Base-by-base conservation (phyloP, 2,329 filamentous ascomycete species). In the Volutella citrinella region DNA sequence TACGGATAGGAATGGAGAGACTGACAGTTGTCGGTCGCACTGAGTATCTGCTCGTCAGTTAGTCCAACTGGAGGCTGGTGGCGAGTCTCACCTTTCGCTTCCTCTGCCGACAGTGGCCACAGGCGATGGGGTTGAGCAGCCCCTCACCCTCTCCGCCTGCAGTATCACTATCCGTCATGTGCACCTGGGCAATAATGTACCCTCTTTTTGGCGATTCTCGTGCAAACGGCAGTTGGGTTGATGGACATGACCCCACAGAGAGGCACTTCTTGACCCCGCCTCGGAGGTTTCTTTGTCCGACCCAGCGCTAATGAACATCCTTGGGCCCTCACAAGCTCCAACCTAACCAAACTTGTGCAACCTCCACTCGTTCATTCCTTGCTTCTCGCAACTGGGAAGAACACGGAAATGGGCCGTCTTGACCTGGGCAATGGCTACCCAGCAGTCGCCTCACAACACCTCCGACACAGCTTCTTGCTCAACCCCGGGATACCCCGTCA, bases 91-190 rank as follows among this genome's bases (percentile, higher is more conserved):
- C 57, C 45, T 54, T 56, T 28, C 58, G 54, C 21, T 61, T 61
- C 26, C 52, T 51, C 19, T 57, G 55, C 10, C 57, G 51, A 30
- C 59, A 61, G 19, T 52, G 41, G 17, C 55, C 54, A 7, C 56
- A 61, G 7, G 58, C 59, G 27, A 59, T 60, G 5, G 57, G 54
- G 22, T 56, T 57, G 18, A 55, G 22, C 23, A 29, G 31, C 31
- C 34, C 40, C 25, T 41, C 49, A 17, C 19, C 25, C 19, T 41
- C 38, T 18, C 34, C 30, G 5, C 45, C 41, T 5, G 10, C 21
- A 14, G 9, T 6, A 4, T 38, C 43, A 40, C 30, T 14, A 22
- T 31, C 37, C 23, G 43, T 42, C 51, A 54, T 54, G 20, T 24
- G 35, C 15, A 36, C 14, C 22, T 30, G 24, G 9, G 28, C 28